Conservation (phyloP, 148 eudicot species). For the Rhododendron henanense region DNA sequence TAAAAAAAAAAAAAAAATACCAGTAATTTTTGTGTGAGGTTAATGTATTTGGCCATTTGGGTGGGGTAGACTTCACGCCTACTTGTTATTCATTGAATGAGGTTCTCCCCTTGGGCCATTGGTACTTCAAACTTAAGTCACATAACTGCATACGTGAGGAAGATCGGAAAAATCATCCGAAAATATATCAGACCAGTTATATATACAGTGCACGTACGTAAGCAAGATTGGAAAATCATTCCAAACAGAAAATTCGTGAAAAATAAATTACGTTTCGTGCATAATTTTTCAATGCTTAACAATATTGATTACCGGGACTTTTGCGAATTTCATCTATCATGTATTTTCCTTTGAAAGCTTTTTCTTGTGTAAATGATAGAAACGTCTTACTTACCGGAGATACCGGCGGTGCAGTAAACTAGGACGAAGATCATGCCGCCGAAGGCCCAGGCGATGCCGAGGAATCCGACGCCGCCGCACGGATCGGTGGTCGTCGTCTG, state of each 20-base stretch:
- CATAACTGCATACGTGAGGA: background rate
- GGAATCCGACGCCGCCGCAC: slow-evolving; percentile 69
- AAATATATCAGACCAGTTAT: background rate
- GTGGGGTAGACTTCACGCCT: background rate
- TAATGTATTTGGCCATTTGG: background rate
- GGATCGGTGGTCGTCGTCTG: slow-evolving; percentile 26
- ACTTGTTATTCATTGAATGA: background rate
- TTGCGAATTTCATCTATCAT: too few relatives aligned
- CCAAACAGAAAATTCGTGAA: background rate
- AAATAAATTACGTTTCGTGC: too few relatives aligned
- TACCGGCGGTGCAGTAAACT: slow-evolving; percentile 86
- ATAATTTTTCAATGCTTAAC: too few relatives aligned
- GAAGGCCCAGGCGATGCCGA: slow-evolving; percentile 86
- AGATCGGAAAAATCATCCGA: background rate
- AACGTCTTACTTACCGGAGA: slow-evolving; percentile 43
- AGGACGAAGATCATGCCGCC: slow-evolving; percentile 87
- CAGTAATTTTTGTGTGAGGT: too few relatives aligned
- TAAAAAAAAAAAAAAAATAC: too few relatives aligned
- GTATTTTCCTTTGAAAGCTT: background rate
- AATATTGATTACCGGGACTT: too few relatives aligned
- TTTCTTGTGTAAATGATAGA: background rate
- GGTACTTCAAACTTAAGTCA: background rate
- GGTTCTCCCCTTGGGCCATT: background rate
- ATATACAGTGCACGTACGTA: background rate
- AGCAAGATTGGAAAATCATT: background rate